Evolutionary conservation across 306 rosid species (phyloP).

Genomic region (Glycine soja): DNA sequence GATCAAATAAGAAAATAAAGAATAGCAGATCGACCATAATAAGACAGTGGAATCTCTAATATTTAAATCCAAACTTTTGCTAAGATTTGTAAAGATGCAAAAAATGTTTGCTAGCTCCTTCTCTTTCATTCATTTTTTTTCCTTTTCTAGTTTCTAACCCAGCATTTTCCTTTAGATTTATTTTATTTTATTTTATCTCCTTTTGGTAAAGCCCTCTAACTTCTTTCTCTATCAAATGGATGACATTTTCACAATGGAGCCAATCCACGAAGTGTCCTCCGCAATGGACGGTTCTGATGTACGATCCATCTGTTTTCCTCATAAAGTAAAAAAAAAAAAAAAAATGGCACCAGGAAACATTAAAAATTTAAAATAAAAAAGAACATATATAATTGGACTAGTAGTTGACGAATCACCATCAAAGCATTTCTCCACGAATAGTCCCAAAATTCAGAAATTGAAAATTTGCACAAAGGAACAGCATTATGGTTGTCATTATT

Average conservation of each 20-base stretch:
- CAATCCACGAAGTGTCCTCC: conserved; percentile 48
- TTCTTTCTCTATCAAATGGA: neutral
- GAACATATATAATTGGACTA: conserved; percentile 47
- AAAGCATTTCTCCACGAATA: conserved; percentile 48
- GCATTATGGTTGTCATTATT: neutral
- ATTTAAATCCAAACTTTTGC: too few species aligned
- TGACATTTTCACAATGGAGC: conserved; percentile 18
- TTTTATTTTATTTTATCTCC: conserved; percentile 46
- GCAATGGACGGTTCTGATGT: conserved; percentile 55
- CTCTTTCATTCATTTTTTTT: neutral
- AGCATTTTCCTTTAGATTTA: neutral
- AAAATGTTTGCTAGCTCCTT: neutral
- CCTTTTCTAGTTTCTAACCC: neutral
- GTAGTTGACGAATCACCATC: conserved; percentile 79
- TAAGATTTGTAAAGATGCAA: neutral
- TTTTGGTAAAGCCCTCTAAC: conserved; percentile 7
- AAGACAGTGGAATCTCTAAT: too few species aligned
- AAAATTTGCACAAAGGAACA: neutral
- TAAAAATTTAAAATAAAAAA: conserved; percentile 50
- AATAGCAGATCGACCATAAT: too few species aligned
- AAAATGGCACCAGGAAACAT: conserved; percentile 38
- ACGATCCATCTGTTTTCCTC: conserved; percentile 37
- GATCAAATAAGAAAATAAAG: too few species aligned
- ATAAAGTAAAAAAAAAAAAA: neutral
- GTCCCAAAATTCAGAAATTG: too few species aligned